Evolutionary conservation across 352 stramenopile species (phyloP).

Genomic region (Phytopythium oedochilum): DNA sequence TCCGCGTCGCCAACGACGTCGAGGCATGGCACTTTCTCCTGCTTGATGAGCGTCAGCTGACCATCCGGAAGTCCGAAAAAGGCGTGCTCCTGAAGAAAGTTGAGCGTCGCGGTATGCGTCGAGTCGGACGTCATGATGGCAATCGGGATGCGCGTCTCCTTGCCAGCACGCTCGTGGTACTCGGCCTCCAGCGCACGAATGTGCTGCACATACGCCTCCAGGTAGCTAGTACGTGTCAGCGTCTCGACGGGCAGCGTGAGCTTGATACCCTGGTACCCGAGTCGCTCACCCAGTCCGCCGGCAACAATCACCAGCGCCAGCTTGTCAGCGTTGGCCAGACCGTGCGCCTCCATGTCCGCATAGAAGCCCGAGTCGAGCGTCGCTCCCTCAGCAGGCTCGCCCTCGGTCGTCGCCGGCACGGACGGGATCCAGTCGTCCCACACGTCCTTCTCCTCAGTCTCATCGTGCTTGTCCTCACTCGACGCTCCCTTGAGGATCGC

Average conservation of each 20-base stretch:
- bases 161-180: slow-evolving; percentile 5
- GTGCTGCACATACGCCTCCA: slow-evolving; percentile 93
- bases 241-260: slow-evolving; percentile 94
- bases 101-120: slow-evolving; percentile 89
- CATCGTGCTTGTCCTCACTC: neutral
- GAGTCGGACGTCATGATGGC: slow-evolving; percentile 98
- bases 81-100: slow-evolving; percentile 87
- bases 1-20: slow-evolving; percentile 29
- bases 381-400: slow-evolving; percentile 15
- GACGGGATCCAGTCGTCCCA: slow-evolving; percentile 46
- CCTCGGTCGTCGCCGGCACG: slow-evolving; percentile 25
- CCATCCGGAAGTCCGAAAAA: slow-evolving; percentile 93
- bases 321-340: slow-evolving; percentile 59
- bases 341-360: slow-evolving; percentile 40
- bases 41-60: slow-evolving; percentile 95
- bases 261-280: slow-evolving; percentile 97
- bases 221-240: slow-evolving; percentile 86
- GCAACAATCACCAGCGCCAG: slow-evolving; percentile 96
- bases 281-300: slow-evolving; percentile 94
- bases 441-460: slow-evolving; percentile 2
- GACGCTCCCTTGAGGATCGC: neutral
- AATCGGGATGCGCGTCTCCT: slow-evolving; percentile 75
- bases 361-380: slow-evolving; percentile 33
- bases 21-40: slow-evolving; percentile 95
- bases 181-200: slow-evolving; percentile 88